Base-by-base conservation (phyloP, 139 green algal genomes). In the Chlamydomonas sphaeroides region DNA sequence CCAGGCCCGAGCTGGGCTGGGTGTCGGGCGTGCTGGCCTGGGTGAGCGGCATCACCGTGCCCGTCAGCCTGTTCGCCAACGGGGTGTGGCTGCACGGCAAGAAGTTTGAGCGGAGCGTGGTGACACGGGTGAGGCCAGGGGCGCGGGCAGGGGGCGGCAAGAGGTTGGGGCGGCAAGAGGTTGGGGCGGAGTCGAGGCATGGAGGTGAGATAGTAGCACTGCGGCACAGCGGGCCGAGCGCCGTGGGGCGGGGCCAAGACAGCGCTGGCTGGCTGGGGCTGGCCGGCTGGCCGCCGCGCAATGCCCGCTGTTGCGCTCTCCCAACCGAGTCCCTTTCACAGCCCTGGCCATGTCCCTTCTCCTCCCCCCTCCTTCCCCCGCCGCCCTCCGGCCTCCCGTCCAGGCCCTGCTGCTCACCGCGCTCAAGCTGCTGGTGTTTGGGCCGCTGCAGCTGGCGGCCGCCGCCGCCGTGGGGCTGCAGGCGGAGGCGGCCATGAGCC, bases 51-150 rank as follows among this genome's bases (percentile, higher is more conserved):
- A 85, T 85, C 67, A 69, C 84, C 33, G 84, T 88, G 68, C 84
- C 84, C 17, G 67, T 88, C 32, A 62, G 65, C 36, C 75, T 88
- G 15, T 88, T 88, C 59, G 56, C 25, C 67, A 88, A 88, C 48
- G 76, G 84, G 2, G 68, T 83, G 21, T 88, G 74, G 72, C 74
- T 80, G 41, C 42, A 80, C 57, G 74, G 74, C 74, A 80, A 80
- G 74, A 61, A 5, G 33, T 80, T 80, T 28, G n/a, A 41, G 1
- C n/a, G 57, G 59, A 6, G 5, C 28, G 68, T 39, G 25, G 18
- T 70, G 39, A 7, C 71, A 20, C 57, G 36, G 74, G 74, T 80
- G 41, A 14, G 45, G 45, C 11, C 14, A n/a, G n/a, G n/a, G n/a
- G n/a, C n/a, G n/a, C n/a, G n/a, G n/a, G n/a, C n/a, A n/a, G n/a